phyloP scores from a whole-genome alignment of 2,329 filamentous ascomycete genomes.

The Aspergillus aculeatus region DNA sequence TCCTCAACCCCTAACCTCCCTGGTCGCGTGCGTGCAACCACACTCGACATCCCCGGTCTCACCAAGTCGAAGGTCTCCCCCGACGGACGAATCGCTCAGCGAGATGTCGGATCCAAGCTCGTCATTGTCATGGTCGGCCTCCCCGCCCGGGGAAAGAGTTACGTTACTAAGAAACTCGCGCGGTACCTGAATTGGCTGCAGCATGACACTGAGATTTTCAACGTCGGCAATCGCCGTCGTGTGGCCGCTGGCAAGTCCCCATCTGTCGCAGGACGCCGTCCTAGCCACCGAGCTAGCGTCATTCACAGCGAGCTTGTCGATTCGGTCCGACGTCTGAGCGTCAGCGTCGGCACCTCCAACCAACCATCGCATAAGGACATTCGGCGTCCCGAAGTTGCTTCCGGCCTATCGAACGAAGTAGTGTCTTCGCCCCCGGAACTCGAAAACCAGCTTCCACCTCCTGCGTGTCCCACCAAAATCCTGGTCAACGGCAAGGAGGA shows the following conservation, averaged over 20 bases:
- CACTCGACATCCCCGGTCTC: conserved; percentile 93
- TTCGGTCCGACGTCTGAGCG: conserved; percentile 45
- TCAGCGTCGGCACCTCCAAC: conserved; percentile 34
- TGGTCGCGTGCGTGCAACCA: conserved; percentile 80
- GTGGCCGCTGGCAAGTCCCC: conserved; percentile 63
- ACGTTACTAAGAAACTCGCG: conserved; percentile 97
- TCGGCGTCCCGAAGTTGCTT: conserved; percentile 19
- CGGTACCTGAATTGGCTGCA: conserved; percentile 97
- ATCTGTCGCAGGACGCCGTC: conserved; percentile 23
- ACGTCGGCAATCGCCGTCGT: conserved; percentile 87
- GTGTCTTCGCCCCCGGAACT: conserved; percentile 26
- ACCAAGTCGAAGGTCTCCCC: conserved; percentile 94
- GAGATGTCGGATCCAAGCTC: conserved; percentile 93
- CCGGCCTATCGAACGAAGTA: conserved; percentile 3
- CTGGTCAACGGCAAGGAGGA: conserved; percentile 57
- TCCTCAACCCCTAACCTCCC: conserved; percentile 58
- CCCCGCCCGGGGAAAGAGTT: conserved; percentile 93
- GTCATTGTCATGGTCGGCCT: conserved; percentile 98
- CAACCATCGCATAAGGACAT: conserved; percentile 9
- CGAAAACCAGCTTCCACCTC: conserved; percentile 37
- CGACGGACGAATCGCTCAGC: conserved; percentile 87
- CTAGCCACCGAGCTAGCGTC: conserved; percentile 24
- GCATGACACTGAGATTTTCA: conserved; percentile 94
- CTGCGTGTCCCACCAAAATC: conserved; percentile 52
- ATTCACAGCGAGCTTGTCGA: conserved; percentile 45